Conservation (phyloP, 495 filamentous ascomycete species). For the Pseudoneurospora amorphoporcata region DNA sequence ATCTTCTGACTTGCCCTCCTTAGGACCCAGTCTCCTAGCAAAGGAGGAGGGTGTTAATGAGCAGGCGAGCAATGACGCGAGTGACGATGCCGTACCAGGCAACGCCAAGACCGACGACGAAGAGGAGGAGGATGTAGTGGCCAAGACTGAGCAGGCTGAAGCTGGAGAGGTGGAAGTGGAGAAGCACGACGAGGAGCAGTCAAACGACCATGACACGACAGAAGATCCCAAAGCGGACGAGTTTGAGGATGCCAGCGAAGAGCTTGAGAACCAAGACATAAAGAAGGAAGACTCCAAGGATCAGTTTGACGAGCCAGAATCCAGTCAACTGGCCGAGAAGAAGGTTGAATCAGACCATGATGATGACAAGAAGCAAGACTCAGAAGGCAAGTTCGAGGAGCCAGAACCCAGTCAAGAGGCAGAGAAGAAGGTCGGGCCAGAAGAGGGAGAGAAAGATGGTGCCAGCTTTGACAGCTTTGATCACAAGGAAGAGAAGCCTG, state of each 20-base stretch:
- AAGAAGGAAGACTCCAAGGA: not conserved
- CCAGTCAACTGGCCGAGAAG: not conserved
- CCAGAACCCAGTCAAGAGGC: not conserved
- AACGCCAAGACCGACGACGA: slow-evolving; percentile 1
- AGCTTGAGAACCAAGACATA: not conserved
- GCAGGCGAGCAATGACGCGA: not conserved
- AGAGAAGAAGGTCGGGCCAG: not conserved
- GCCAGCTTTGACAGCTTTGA: not conserved
- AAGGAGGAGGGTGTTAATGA: not conserved
- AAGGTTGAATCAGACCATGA: not conserved
- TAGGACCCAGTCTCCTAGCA: not conserved
- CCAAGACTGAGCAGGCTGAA: not conserved
- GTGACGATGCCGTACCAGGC: not conserved
- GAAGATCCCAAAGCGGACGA: not conserved
- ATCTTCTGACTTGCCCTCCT: slow-evolving; percentile 6
- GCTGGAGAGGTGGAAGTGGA: not conserved
- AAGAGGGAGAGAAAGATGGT: not conserved
- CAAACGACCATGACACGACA: not conserved
- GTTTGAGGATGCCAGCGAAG: not conserved
- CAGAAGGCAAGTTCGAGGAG: not conserved
- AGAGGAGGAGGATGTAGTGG: not conserved
- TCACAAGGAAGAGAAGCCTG: not conserved
- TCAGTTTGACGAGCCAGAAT: not conserved
- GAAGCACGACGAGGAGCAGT: not conserved
- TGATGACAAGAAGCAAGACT: not conserved